phyloP scores from a whole-genome alignment of 2,329 filamentous ascomycete genomes.

The Talaromyces islandicus region DNA sequence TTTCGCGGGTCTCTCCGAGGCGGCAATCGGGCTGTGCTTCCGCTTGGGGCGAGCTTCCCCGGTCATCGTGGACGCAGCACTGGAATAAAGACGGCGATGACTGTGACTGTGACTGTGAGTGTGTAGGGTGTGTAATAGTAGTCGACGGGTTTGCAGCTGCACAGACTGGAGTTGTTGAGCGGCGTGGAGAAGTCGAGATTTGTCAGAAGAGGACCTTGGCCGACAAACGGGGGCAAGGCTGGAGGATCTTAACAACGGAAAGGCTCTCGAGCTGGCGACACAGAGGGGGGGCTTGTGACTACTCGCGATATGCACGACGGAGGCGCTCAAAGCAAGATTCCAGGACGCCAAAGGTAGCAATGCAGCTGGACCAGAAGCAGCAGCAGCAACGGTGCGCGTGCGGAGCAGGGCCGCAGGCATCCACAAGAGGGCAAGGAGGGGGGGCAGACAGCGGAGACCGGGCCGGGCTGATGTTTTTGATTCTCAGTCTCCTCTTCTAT shows the following conservation, averaged over 20 bases:
- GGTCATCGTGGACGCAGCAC: constrained; percentile 35
- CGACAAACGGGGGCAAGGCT: neutral
- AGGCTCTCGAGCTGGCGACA: neutral
- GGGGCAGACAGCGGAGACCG: neutral
- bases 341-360: neutral
- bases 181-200: neutral
- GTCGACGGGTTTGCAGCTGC: constrained; percentile 3
- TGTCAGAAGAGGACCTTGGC: neutral
- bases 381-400: constrained; percentile 18
- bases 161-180: neutral
- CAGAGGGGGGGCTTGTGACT: constrained; percentile 4
- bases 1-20: constrained; percentile 49
- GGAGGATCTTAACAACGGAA: neutral
- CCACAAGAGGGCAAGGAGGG: constrained; percentile 17
- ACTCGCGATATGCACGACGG: neutral
- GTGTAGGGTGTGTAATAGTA: constrained; percentile 4
- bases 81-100: constrained; percentile 8
- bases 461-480: too few species aligned
- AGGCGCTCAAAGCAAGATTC: neutral
- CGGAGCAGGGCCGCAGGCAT: constrained; percentile 29
- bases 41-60: constrained; percentile 47
- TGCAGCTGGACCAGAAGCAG: constrained; percentile 8
- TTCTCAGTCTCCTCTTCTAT: neutral
- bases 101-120: too few species aligned
- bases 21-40: constrained; percentile 48